These are phyloP conservation scores for Capronia americana DNA, from an alignment of 2,329 filamentous ascomycete species.

Conservation along the genomic window DNA sequence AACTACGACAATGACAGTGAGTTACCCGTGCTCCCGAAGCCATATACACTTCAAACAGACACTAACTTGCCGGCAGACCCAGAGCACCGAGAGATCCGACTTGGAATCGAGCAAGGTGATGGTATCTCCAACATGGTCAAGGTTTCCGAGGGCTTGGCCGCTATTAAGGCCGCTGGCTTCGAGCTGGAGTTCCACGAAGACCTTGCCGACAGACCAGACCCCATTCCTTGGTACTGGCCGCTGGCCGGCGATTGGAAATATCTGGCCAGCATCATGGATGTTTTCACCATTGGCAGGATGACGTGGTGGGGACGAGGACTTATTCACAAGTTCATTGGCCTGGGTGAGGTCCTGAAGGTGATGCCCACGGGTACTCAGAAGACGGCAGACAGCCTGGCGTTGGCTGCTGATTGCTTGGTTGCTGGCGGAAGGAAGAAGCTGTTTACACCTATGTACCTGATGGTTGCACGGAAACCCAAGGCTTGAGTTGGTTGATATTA, in stretches of 20 bases:
- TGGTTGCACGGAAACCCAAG: slow-evolving; percentile 85
- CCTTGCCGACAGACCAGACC: slow-evolving; percentile 75
- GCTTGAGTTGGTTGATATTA: slow-evolving; percentile 17
- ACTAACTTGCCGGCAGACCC: slow-evolving; percentile 47
- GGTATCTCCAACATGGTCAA: slow-evolving; percentile 98
- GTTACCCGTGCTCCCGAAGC: not conserved
- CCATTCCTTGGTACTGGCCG: slow-evolving; percentile 92
- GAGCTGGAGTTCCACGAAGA: slow-evolving; percentile 84
- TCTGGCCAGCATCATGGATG: slow-evolving; percentile 76
- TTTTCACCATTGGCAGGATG: slow-evolving; percentile 81
- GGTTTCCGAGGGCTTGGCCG: slow-evolving; percentile 77
- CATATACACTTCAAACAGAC: not conserved
- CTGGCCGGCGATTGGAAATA: slow-evolving; percentile 84
- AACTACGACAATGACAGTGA: slow-evolving; percentile 84
- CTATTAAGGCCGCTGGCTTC: slow-evolving; percentile 88
- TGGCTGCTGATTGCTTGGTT: slow-evolving; percentile 83
- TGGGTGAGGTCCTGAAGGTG: slow-evolving; percentile 75
- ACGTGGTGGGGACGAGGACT: slow-evolving; percentile 79
- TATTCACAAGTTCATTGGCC: slow-evolving; percentile 77
- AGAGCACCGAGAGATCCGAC: slow-evolving; percentile 84
- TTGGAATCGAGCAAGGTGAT: slow-evolving; percentile 93
- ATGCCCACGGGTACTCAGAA: slow-evolving; percentile 87
- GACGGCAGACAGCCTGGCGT: slow-evolving; percentile 87
- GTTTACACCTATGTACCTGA: slow-evolving; percentile 99
- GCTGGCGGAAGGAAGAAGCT: slow-evolving; percentile 85